These are phyloP conservation scores for Tulasnella sp. DNA, from an alignment of 768 basidiomycete genomes.

Conservation along the genomic window DNA sequence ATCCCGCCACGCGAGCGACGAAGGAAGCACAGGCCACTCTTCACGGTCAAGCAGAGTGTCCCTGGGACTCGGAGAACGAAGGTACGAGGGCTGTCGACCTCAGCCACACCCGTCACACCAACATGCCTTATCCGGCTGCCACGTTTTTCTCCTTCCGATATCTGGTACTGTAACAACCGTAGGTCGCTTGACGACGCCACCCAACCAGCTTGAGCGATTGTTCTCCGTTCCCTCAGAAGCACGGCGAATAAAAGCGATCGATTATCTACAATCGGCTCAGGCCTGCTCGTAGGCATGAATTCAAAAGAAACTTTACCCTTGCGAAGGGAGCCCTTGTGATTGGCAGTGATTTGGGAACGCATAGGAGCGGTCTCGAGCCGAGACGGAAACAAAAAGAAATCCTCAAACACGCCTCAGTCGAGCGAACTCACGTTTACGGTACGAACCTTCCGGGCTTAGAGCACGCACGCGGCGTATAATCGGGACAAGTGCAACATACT, in stretches of 20 bases:
- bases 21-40: neutral
- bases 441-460: neutral
- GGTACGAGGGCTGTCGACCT: neutral
- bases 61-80: neutral
- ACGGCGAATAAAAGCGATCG: conserved; percentile 15
- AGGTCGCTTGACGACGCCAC: conserved; percentile 1
- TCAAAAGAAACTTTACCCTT: neutral
- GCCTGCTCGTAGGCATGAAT: neutral
- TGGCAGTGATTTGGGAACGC: neutral
- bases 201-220: conserved; percentile 6
- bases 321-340: neutral
- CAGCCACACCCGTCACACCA: neutral
- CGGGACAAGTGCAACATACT: conserved; percentile 9
- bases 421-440: neutral
- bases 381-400: conserved; percentile 8
- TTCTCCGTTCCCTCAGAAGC: conserved; percentile 17
- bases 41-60: neutral
- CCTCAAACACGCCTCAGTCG: conserved; percentile 14
- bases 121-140: neutral
- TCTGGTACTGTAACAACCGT: neutral
- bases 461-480: neutral
- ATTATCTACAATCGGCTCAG: neutral
- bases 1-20: neutral
- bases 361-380: neutral
- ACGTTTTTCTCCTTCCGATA: neutral